phyloP scores from a whole-genome alignment of 2,329 filamentous ascomycete genomes.

The Hypocreales sp. region DNA sequence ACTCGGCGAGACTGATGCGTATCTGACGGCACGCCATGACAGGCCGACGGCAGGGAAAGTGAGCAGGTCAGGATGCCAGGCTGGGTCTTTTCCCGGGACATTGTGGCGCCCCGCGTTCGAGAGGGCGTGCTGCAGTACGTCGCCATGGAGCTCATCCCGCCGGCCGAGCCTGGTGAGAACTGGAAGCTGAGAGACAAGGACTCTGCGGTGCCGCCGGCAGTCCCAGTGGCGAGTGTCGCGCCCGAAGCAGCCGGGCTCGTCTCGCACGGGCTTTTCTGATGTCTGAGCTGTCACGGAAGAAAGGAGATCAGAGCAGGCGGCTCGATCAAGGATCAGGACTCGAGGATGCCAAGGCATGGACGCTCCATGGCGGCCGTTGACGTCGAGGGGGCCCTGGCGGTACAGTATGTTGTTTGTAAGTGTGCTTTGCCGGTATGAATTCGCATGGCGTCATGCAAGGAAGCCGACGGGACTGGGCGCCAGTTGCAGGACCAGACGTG shows the following conservation, averaged over 20 bases:
- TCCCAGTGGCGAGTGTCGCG: conserved; percentile 4
- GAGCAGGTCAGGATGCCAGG: conserved; percentile 15
- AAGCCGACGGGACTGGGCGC: no score
- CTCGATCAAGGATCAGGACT: no score
- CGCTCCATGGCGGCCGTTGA: no score
- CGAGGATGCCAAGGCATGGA: no score
- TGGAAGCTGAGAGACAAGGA: conserved; percentile 21
- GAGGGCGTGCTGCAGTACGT: conserved; percentile 31
- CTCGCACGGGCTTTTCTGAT: no score
- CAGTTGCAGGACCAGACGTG: no score
- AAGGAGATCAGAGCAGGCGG: no score
- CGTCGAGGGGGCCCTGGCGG: no score
- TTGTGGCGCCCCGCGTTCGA: conserved; percentile 28
- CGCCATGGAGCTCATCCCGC: conserved; percentile 27
- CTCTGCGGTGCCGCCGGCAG: conserved; percentile 4
- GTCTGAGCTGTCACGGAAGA: no score
- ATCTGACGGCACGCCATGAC: conserved; percentile 6
- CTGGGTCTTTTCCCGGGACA: conserved; percentile 20
- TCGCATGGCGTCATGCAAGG: no score
- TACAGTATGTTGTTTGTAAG: no score
- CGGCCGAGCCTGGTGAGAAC: conserved; percentile 19
- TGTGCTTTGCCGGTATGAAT: no score
- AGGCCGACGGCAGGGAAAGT: conserved; percentile 35
- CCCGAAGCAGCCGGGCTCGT: conserved; percentile 1
- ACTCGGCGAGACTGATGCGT: neutral